Base-by-base conservation (phyloP, 2,329 filamentous ascomycete species). In the Claviceps cyperi region DNA sequence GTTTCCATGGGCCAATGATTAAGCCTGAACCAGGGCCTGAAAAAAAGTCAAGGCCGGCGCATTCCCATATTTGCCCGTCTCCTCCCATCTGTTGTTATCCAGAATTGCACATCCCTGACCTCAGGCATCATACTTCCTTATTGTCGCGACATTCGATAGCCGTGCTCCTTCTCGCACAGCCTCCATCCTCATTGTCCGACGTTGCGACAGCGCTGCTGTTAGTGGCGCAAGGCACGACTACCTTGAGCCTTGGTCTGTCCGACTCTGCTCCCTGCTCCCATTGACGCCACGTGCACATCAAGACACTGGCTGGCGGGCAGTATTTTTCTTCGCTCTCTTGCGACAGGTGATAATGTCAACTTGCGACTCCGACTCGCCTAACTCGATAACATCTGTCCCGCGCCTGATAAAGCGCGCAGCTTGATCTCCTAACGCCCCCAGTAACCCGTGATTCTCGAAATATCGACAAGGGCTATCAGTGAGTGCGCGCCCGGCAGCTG, bases 261-360 rank as follows among this genome's bases (percentile, higher is more conserved):
- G n/a, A n/a, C n/a, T n/a, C n/a, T 50, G 32, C 50, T 37, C 39
- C 50, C 47, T 44, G 44, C 44, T 38, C 44, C 22, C 43, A 24
- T 32, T 28, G 36, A 32, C 37, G 50, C 47, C 50, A 50, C 50
- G 47, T 43, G 41, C 28, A 46, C 32, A 14, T 47, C 9, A 13
- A 28, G 21, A 49, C 35, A 39, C 43, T 47, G n/a, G 50, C 28
- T n/a, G n/a, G n/a, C n/a, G 15, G 41, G 37, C 36, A 43, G 32
- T 41, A 41, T 21, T 32, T 52, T 15, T 21, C 15, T 35, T 15
- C 15, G 13, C 35, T 17, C 4, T 48, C 47, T 46, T 47, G 51
- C 49, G 43, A 47, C 43, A 43, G 53, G 51, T 55, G 52, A 61
- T 53, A 50, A 61, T 60, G 59, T 58, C 54, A 50, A 50, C 53